These are phyloP conservation scores for Ensete ventricosum DNA, from an alignment of 176 grass and related monocot genomes.

Conservation along the genomic window DNA sequence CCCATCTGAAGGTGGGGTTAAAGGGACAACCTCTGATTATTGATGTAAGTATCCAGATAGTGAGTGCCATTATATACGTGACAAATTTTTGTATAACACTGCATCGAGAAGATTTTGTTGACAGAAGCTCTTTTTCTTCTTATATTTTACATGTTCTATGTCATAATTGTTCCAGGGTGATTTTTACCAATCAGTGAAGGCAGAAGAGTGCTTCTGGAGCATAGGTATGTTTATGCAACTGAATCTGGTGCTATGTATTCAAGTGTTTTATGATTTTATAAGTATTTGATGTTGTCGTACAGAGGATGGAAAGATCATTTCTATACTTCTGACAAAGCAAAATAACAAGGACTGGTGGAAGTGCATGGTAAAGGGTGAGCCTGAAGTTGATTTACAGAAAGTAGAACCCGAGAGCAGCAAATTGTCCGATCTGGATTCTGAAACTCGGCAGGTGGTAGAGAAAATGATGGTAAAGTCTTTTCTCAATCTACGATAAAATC, in stretches of 20 bases:
- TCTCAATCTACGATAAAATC: background rate
- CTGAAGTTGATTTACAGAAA: conserved; percentile 64
- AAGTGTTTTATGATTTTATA: background rate
- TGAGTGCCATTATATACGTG: background rate
- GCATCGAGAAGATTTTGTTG: background rate
- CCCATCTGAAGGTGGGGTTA: conserved; percentile 69
- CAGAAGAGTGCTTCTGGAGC: conserved; percentile 94
- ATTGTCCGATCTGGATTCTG: conserved; percentile 65
- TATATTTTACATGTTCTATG: background rate
- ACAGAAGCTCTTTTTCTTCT: background rate
- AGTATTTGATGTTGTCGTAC: background rate
- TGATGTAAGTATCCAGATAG: conserved; percentile 42
- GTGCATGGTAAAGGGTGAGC: conserved; percentile 66
- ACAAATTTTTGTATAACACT: background rate
- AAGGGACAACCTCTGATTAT: conserved; percentile 85
- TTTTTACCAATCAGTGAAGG: conserved; percentile 60
- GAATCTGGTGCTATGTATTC: background rate
- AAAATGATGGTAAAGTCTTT: conserved; percentile 95
- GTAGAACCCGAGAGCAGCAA: conserved; percentile 21
- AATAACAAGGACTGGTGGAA: conserved; percentile 99
- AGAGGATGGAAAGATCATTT: conserved; percentile 83
- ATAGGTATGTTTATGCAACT: conserved; percentile 36
- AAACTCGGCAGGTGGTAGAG: conserved; percentile 92
- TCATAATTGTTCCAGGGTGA: conserved; percentile 51
- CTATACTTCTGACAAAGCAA: conserved; percentile 73